Conservation (phyloP, 2,329 filamentous ascomycete species). For the Xylaria sp. region DNA sequence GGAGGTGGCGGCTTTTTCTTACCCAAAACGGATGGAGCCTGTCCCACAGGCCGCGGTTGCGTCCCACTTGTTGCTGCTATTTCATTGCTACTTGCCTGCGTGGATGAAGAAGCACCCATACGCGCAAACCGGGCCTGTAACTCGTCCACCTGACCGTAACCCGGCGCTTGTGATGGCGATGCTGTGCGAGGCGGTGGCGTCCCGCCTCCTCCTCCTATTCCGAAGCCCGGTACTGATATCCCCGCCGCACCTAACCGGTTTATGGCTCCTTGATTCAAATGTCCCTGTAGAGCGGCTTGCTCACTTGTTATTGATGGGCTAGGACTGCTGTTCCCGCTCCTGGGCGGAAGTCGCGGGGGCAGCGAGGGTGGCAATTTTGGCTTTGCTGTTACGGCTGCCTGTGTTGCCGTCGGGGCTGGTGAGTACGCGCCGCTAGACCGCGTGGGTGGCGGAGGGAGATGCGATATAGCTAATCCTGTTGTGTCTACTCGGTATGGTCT, state of each 20-base stretch:
- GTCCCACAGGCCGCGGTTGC: constrained; percentile 8
- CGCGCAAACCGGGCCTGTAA: constrained; percentile 74
- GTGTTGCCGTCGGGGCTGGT: constrained; percentile 9
- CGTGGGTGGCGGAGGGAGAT: constrained; percentile 76
- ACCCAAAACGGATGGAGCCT: constrained; percentile 25
- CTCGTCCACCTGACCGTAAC: constrained; percentile 64
- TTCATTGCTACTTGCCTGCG: not conserved
- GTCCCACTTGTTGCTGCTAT: constrained; percentile 55
- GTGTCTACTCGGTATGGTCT: constrained; percentile 72
- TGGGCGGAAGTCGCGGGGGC: constrained; percentile 77
- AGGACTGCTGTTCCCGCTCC: constrained; percentile 60
- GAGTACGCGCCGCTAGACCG: constrained; percentile 55
- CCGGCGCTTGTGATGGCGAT: constrained; percentile 27
- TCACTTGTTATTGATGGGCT: constrained; percentile 47
- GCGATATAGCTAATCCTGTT: constrained; percentile 73
- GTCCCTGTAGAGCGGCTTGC: constrained; percentile 39
- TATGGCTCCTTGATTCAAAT: constrained; percentile 67
- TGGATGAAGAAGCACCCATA: constrained; percentile 51
- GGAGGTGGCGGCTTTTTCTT: constrained; percentile 64
- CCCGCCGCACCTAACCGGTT: constrained; percentile 76
- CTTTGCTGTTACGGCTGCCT: constrained; percentile 24
- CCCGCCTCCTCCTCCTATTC: constrained; percentile 64
- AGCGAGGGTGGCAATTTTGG: constrained; percentile 59
- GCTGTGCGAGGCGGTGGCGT: constrained; percentile 43
- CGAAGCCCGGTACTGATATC: constrained; percentile 79